phyloP scores from a whole-genome alignment of 208 protist species.

The Leishmania lainsoni region DNA sequence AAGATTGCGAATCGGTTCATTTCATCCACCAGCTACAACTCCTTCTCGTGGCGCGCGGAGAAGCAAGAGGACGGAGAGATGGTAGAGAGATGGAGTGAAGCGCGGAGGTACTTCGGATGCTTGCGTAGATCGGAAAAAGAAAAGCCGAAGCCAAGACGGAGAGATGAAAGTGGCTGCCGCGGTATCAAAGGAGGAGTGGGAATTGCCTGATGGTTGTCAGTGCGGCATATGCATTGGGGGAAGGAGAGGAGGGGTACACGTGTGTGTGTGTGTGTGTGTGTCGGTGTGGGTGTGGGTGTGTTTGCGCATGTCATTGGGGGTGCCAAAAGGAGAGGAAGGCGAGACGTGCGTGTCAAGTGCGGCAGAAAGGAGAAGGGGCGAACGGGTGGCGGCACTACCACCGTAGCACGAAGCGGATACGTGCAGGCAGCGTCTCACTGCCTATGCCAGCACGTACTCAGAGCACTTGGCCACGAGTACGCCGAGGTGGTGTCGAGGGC shows the following conservation, averaged over 20 bases:
- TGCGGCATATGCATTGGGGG: background rate
- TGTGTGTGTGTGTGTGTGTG: background rate
- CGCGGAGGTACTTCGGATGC: conserved; percentile 7
- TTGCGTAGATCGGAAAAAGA: background rate
- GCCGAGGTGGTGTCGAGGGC: background rate
- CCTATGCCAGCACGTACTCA: background rate
- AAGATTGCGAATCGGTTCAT: conserved; percentile 44
- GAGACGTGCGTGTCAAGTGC: background rate
- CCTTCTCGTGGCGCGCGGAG: conserved; percentile 27
- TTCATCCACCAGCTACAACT: conserved; percentile 38
- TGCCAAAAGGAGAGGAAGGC: background rate
- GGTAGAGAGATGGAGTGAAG: background rate
- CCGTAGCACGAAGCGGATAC: background rate
- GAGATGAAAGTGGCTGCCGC: background rate
- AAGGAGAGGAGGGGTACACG: background rate
- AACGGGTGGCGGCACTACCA: background rate
- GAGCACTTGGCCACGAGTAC: background rate
- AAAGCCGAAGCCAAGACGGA: background rate
- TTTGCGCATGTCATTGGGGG: background rate
- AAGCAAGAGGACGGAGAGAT: background rate
- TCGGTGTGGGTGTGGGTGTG: background rate
- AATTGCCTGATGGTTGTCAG: background rate
- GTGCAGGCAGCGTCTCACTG: background rate
- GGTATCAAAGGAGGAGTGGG: background rate
- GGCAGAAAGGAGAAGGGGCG: background rate